These are phyloP conservation scores for Plantago lanceolata DNA, from an alignment of 305 asterid species.

Conservation along the genomic window DNA sequence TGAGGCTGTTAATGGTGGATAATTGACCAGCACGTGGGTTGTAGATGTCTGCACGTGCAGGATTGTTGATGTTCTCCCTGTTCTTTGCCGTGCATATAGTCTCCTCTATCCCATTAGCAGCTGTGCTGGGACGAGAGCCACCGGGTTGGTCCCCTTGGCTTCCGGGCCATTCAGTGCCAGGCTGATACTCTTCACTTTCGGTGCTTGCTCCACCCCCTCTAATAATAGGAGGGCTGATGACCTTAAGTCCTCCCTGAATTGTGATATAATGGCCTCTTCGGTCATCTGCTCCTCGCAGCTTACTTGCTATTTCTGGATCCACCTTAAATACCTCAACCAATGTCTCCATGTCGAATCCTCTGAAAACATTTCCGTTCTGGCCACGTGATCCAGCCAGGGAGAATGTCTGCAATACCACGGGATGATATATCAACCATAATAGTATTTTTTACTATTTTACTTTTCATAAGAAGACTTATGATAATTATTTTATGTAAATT, in stretches of 20 bases:
- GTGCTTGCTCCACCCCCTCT: too few relatives aligned
- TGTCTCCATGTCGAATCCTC: constrained; percentile 31
- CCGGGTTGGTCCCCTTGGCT: not conserved
- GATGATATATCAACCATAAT: too few relatives aligned
- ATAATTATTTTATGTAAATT: not conserved
- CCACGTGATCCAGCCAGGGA: constrained; percentile 45
- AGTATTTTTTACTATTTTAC: too few relatives aligned
- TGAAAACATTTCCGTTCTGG: constrained; percentile 35
- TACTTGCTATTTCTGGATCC: constrained; percentile 49
- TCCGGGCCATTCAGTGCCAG: too few relatives aligned
- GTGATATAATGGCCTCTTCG: constrained; percentile 49
- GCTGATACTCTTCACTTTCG: constrained; percentile 1
- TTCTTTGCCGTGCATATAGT: constrained; percentile 50
- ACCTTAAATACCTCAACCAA: constrained; percentile 44
- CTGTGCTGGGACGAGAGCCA: too few relatives aligned
- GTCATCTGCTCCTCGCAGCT: constrained; percentile 39
- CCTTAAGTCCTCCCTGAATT: constrained; percentile 27
- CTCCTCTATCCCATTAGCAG: constrained; percentile 36
- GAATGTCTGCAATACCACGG: constrained; percentile 39
- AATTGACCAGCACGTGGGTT: constrained; percentile 64
- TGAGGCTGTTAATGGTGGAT: constrained; percentile 50
- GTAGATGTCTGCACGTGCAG: constrained; percentile 60
- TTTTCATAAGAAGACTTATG: too few relatives aligned
- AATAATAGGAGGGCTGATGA: too few relatives aligned
- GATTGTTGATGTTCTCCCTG: constrained; percentile 48